phyloP scores from a whole-genome alignment of 495 filamentous ascomycete species.

The Mytilinidion resinicola region DNA sequence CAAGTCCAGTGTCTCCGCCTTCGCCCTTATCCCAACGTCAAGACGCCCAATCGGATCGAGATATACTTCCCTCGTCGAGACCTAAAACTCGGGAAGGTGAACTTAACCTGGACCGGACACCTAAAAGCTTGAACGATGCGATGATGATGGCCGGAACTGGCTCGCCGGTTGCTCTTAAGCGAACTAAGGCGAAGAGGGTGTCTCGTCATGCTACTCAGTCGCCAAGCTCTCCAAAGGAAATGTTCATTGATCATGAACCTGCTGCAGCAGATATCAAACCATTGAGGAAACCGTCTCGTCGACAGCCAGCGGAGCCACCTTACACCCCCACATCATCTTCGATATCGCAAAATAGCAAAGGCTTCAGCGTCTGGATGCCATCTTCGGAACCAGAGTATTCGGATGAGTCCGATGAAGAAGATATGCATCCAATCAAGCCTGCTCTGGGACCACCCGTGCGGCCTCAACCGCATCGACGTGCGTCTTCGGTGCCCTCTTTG shows the following conservation, averaged over 20 bases:
- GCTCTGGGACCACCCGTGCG: background rate
- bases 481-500: slow-evolving; percentile 53
- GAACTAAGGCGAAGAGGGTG: slow-evolving; percentile 50
- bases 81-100: slow-evolving; percentile 8
- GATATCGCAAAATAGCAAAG: slow-evolving; percentile 25
- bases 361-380: slow-evolving; percentile 39
- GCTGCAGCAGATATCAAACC: slow-evolving; percentile 8
- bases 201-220: slow-evolving; percentile 16
- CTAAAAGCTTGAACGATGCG: slow-evolving; percentile 30
- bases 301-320: slow-evolving; percentile 10
- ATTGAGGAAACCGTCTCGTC: slow-evolving; percentile 17
- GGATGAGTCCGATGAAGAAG: slow-evolving; percentile 28
- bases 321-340: slow-evolving; percentile 17
- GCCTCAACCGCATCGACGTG: slow-evolving; percentile 37
- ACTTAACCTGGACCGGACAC: slow-evolving; percentile 11
- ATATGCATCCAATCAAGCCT: background rate
- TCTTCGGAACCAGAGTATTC: slow-evolving; percentile 29
- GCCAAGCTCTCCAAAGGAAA: slow-evolving; percentile 2
- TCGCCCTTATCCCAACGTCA: slow-evolving; percentile 8
- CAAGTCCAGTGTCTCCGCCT: slow-evolving; percentile 13
- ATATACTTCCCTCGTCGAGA: background rate
- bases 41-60: background rate
- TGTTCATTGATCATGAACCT: slow-evolving; percentile 13
- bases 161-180: slow-evolving; percentile 42
- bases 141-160: slow-evolving; percentile 28